Percentiles rank a stretch among this genome's conserved stretches.
Evolutionary conservation across 805 yeast species (phyloP).

Genomic region (Lipomyces kockii): DNA sequence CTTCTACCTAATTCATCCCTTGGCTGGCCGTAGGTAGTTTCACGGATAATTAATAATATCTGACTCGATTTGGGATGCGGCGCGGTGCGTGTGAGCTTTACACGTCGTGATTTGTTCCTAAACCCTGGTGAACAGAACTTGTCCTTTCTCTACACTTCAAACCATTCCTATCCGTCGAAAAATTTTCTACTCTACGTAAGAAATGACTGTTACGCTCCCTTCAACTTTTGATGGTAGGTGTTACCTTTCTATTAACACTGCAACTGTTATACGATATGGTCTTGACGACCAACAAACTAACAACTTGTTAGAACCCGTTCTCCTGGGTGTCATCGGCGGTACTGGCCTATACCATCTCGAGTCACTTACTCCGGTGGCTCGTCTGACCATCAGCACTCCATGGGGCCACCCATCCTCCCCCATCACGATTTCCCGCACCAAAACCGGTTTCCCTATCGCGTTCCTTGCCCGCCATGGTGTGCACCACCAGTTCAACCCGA

Average conservation of each 20-base stretch:
- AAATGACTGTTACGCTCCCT: conserved; percentile 31
- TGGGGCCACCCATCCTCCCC: conserved; percentile 98
- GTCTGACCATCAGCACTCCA: conserved; percentile 82
- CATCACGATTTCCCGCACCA: conserved; percentile 83
- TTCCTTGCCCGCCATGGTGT: conserved; percentile 94
- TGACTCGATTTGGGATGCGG: no score
- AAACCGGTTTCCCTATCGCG: conserved; percentile 81
- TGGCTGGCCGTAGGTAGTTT: no score
- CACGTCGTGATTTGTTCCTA: no score
- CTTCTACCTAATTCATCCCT: no score
- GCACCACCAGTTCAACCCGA: conserved; percentile 86
- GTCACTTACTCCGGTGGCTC: conserved; percentile 82
- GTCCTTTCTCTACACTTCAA: not conserved
- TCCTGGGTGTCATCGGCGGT: conserved; percentile 92
- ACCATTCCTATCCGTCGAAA: not conserved
- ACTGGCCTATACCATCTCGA: conserved; percentile 94
- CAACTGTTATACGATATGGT: no score
- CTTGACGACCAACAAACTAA: not conserved
- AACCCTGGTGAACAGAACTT: no score
- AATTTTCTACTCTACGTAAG: not conserved
- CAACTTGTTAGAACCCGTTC: conserved; percentile 58
- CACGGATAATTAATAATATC: no score
- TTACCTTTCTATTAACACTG: not conserved
- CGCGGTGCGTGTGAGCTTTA: no score
- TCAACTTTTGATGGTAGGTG: conserved; percentile 39